Evolutionary conservation across 805 yeast genomes (phyloP).

Genomic region (Myxozyma monticola): DNA sequence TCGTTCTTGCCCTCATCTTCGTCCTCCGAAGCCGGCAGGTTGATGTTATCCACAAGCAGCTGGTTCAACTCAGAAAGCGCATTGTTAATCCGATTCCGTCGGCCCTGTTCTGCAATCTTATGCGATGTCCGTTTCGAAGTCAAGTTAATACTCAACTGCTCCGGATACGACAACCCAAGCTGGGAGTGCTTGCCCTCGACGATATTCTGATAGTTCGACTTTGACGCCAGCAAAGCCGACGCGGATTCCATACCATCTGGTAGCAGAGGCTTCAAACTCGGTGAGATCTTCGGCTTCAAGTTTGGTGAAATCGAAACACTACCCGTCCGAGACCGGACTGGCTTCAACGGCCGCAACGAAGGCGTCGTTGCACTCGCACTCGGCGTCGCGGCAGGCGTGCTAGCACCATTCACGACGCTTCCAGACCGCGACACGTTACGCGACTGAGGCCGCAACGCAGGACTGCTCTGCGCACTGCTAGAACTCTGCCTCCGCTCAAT

Average conservation of each 20-base stretch:
- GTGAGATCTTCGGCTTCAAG: slow-evolving; percentile 27
- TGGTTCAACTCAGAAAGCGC: slow-evolving; percentile 76
- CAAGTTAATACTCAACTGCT: slow-evolving; percentile 41
- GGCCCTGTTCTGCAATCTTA: slow-evolving; percentile 93
- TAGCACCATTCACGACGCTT: slow-evolving; percentile 10
- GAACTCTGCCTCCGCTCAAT: slow-evolving; percentile 5
- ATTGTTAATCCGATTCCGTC: slow-evolving; percentile 86
- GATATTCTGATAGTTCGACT: slow-evolving; percentile 47
- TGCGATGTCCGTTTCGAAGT: slow-evolving; percentile 67
- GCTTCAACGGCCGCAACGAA: slow-evolving; percentile 31
- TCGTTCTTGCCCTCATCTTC: slow-evolving; percentile 48
- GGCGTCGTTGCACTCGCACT: neutral
- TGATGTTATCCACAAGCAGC: slow-evolving; percentile 53
- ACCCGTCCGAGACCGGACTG: slow-evolving; percentile 33
- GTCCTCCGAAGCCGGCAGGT: slow-evolving; percentile 21
- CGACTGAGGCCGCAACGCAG: slow-evolving; percentile 17
- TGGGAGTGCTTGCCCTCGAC: slow-evolving; percentile 46
- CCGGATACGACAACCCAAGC: slow-evolving; percentile 46
- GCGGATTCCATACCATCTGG: slow-evolving; percentile 27
- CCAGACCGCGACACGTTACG: slow-evolving; percentile 14
- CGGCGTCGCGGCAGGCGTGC: slow-evolving; percentile 6
- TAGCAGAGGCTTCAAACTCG: slow-evolving; percentile 23
- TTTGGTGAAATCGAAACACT: slow-evolving; percentile 29
- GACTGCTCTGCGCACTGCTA: slow-evolving; percentile 15
- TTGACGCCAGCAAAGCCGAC: slow-evolving; percentile 39